A percentile compares a stretch with the other conserved stretches of the same genome.
These are phyloP conservation scores for Chrysoporthe deuterocubensis DNA, from an alignment of 2,329 filamentous ascomycete genomes.

Conservation along the genomic window DNA sequence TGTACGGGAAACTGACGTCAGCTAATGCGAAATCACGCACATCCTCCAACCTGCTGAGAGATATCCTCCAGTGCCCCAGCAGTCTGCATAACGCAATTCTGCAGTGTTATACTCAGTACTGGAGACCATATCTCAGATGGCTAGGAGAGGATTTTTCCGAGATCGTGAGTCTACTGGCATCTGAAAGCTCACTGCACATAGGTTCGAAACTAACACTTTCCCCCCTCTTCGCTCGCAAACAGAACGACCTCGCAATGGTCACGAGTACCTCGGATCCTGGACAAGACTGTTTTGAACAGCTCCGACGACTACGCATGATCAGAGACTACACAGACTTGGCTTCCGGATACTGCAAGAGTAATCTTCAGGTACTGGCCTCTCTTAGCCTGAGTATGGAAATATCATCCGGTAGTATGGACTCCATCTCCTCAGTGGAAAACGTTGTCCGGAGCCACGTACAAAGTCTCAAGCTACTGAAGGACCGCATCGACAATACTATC, in stretches of 20 bases:
- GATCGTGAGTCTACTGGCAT: slow-evolving; percentile 13
- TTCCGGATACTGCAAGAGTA: slow-evolving; percentile 23
- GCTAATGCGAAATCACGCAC: background rate
- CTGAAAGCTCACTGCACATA: background rate
- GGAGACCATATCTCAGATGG: slow-evolving; percentile 27
- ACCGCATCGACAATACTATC: slow-evolving; percentile 27
- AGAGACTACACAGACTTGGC: slow-evolving; percentile 19
- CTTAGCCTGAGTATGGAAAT: slow-evolving; percentile 10
- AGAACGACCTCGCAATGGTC: slow-evolving; percentile 22
- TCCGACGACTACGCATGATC: slow-evolving; percentile 15
- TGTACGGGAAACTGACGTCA: slow-evolving; percentile 1
- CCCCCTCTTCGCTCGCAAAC: background rate
- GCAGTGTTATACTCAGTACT: slow-evolving; percentile 24
- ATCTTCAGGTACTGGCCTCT: slow-evolving; percentile 18
- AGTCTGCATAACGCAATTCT: slow-evolving; percentile 23
- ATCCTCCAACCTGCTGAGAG: background rate
- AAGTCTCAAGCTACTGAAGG: slow-evolving; percentile 21
- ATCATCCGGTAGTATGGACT: background rate
- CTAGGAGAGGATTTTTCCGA: slow-evolving; percentile 19
- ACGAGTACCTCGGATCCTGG: slow-evolving; percentile 15
- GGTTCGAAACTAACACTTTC: background rate
- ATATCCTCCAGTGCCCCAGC: slow-evolving; percentile 5
- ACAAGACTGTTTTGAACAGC: background rate
- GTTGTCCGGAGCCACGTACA: slow-evolving; percentile 15
- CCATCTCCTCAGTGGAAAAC: background rate